Evolutionary conservation across 2,329 filamentous ascomycete genomes (phyloP).

Genomic region (Pseudonectria buxi): DNA sequence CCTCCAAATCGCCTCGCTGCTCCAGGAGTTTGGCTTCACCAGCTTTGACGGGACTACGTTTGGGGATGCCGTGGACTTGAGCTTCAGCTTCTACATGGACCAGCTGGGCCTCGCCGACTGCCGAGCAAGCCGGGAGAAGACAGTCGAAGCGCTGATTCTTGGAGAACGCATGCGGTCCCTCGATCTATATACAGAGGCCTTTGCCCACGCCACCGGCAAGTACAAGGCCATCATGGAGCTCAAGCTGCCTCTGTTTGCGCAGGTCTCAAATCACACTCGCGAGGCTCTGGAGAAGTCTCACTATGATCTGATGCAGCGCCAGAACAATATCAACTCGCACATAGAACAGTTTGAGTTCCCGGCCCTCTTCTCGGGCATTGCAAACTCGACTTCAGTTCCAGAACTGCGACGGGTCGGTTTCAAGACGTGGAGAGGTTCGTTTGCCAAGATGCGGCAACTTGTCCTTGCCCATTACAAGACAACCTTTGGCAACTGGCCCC

Average conservation of each 20-base stretch:
- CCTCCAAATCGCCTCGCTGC: conserved; percentile 44
- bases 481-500: conserved; percentile 69
- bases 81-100: conserved; percentile 69
- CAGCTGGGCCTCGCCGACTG: conserved; percentile 74
- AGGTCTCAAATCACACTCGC: conserved; percentile 64
- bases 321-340: conserved; percentile 62
- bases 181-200: conserved; percentile 82
- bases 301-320: conserved; percentile 68
- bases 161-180: conserved; percentile 80
- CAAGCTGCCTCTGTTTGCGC: conserved; percentile 60
- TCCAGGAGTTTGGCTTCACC: conserved; percentile 52
- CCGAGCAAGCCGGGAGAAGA: conserved; percentile 76
- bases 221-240: conserved; percentile 65
- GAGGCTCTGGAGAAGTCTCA: conserved; percentile 77
- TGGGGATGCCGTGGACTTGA: conserved; percentile 53
- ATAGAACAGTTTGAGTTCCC: conserved; percentile 90
- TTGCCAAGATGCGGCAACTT: conserved; percentile 67
- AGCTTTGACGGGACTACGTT: conserved; percentile 51
- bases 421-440: conserved; percentile 74
- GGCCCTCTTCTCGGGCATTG: conserved; percentile 79
- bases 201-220: conserved; percentile 84
- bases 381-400: conserved; percentile 69
- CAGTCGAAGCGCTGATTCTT: conserved; percentile 79
- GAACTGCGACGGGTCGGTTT: conserved; percentile 77
- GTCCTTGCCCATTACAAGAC: conserved; percentile 59